phyloP scores from a whole-genome alignment of 352 stramenopile genomes.

The Elongisporangium senticosum region DNA sequence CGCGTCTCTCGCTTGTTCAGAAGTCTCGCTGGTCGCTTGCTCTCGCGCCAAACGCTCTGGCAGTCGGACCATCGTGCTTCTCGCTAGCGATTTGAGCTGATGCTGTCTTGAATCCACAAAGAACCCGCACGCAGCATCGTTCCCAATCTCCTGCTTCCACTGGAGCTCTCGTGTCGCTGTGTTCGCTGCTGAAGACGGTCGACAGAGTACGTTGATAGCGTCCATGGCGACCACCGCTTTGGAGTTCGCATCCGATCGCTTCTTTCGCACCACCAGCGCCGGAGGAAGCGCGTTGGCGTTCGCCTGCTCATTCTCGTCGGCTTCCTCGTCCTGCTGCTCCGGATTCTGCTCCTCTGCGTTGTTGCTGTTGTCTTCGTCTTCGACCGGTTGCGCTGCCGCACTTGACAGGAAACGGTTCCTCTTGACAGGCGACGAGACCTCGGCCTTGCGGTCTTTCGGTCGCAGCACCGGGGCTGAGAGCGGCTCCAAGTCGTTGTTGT shows the following conservation, averaged over 20 bases:
- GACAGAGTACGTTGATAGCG: not conserved
- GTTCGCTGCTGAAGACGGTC: not conserved
- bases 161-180: not conserved
- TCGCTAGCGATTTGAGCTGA: not conserved
- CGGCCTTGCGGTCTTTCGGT: not conserved
- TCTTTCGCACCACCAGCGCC: not conserved
- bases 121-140: not conserved
- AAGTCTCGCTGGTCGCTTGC: not conserved
- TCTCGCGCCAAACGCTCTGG: not conserved
- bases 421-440: not conserved
- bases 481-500: slow-evolving; percentile 1
- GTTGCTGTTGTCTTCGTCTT: slow-evolving; percentile 4
- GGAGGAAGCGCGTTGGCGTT: no score
- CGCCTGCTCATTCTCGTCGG: not conserved
- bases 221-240: not conserved
- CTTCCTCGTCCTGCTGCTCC: slow-evolving; percentile 1
- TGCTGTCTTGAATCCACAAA: not conserved
- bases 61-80: not conserved
- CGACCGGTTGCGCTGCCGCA: not conserved
- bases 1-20: not conserved
- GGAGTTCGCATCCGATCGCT: not conserved
- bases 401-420: slow-evolving; percentile 5
- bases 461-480: no score
- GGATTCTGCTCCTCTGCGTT: slow-evolving; percentile 1
- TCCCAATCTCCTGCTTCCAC: not conserved